Percentiles rank a stretch among this genome's conserved stretches.
These are phyloP conservation scores for Xylariales sp. DNA, from an alignment of 2,329 filamentous ascomycete species.

Conservation along the genomic window DNA sequence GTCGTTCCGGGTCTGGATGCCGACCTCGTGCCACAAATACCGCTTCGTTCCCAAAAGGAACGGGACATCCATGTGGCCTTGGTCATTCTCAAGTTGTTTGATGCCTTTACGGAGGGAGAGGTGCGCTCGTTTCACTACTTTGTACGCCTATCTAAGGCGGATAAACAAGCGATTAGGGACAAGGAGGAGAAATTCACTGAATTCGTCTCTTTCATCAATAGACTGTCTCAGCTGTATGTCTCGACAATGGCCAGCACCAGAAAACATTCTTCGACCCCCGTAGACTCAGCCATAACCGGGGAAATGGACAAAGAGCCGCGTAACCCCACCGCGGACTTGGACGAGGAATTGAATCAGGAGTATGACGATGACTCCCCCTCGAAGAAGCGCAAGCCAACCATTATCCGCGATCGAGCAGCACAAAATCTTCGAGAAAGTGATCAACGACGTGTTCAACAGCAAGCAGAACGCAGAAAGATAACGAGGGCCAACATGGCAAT, in stretches of 20 bases:
- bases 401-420: slow-evolving; percentile 44
- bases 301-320: background rate
- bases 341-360: slow-evolving; percentile 12
- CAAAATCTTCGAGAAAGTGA: slow-evolving; percentile 53
- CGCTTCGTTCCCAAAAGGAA: background rate
- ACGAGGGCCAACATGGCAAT: slow-evolving; percentile 38
- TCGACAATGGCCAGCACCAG: background rate
- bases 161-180: background rate
- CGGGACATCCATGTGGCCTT: background rate
- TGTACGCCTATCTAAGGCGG: background rate
- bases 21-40: background rate
- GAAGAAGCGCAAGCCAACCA: slow-evolving; percentile 36
- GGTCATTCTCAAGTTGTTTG: slow-evolving; percentile 1
- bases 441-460: slow-evolving; percentile 45
- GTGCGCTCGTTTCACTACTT: background rate
- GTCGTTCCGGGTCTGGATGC: background rate
- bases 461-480: slow-evolving; percentile 46
- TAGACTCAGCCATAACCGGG: background rate
- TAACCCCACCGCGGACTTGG: background rate
- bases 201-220: slow-evolving; percentile 3
- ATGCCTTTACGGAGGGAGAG: background rate
- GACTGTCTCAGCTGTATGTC: background rate
- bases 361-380: slow-evolving; percentile 21
- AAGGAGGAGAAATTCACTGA: background rate
- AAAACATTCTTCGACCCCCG: background rate